phyloP scores from a whole-genome alignment of 1,139 yeast genomes.

The Pichia sp. region DNA sequence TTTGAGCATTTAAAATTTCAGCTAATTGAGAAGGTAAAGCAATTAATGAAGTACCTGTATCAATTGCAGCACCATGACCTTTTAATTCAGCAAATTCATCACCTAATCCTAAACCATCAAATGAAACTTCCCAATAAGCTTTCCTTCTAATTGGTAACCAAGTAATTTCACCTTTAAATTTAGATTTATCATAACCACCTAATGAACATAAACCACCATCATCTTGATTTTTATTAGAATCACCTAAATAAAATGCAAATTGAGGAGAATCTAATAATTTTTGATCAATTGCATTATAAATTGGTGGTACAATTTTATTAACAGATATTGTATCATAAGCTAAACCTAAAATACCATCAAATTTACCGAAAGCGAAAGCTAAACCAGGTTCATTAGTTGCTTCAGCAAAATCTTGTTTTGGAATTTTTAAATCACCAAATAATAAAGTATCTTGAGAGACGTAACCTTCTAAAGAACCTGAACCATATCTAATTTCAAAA shows the following conservation, averaged over 20 bases:
- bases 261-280: constrained; percentile 76
- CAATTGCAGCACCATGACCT: constrained; percentile 92
- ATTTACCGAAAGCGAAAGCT: constrained; percentile 96
- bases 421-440: constrained; percentile 78
- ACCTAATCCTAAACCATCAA: constrained; percentile 86
- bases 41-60: constrained; percentile 95
- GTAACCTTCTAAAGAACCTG: constrained; percentile 87
- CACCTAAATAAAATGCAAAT: constrained; percentile 88
- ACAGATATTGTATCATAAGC: constrained; percentile 90
- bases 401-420: constrained; percentile 90
- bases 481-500: constrained; percentile 82
- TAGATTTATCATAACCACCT: constrained; percentile 81
- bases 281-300: constrained; percentile 77
- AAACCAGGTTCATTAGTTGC: constrained; percentile 96
- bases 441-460: constrained; percentile 76
- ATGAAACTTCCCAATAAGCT: constrained; percentile 98
- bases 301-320: constrained; percentile 82
- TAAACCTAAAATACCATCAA: constrained; percentile 93
- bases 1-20: constrained; percentile 87
- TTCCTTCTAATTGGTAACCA: constrained; percentile 98
- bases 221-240: constrained; percentile 51
- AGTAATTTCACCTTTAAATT: constrained; percentile 73
- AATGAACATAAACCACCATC: constrained; percentile 89
- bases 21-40: constrained; percentile 93
- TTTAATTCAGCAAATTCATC: constrained; percentile 79